Base-by-base conservation (phyloP, 495 filamentous ascomycete genomes). In the Xylaria bambusicola region DNA sequence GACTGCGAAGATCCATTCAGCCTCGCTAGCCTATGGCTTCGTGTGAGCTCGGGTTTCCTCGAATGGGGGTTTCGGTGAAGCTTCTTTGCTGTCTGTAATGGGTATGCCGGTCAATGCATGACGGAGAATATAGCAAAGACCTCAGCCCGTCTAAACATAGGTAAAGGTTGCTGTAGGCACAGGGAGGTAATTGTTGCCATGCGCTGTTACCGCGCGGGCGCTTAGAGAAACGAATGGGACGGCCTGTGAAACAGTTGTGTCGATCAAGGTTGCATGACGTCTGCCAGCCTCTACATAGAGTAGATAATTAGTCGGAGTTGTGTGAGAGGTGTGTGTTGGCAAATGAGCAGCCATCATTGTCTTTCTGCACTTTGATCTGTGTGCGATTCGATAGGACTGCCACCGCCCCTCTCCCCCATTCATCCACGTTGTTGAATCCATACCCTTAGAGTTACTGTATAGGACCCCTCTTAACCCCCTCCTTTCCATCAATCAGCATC, bases 101-200 rank as follows among this genome's bases (percentile, higher is more conserved):
- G n/a, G n/a, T n/a, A n/a, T n/a, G n/a, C 3, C 41, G 13, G 6
- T 15, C 3, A 24, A 38, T 7, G 50, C 17, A 52, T n/a, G 50
- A 12, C 49, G n/a, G n/a, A n/a, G n/a, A n/a, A 52, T 29, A 27
- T 8, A 24, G 21, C 15, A 48, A 3, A 36, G 20, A 23, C 41
- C 17, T 49, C 45, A 49, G 45, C 31, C 8, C 10, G 21, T 57
- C 55, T 41, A 58, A 58, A 58, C 55, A 42, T 58, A 50, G 45
- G 27, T 15, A 33, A 33, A n/a, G n/a, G n/a, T n/a, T n/a, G n/a
- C n/a, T n/a, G n/a, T n/a, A n/a, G n/a, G n/a, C n/a, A n/a, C n/a
- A n/a, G n/a, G n/a, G n/a, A n/a, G n/a, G n/a, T n/a, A n/a, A n/a
- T n/a, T n/a, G n/a, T n/a, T n/a, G n/a, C 52, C 41, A 10, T 31